phyloP scores from a whole-genome alignment of 2,329 filamentous ascomycete species.

The Orbilia javanica region DNA sequence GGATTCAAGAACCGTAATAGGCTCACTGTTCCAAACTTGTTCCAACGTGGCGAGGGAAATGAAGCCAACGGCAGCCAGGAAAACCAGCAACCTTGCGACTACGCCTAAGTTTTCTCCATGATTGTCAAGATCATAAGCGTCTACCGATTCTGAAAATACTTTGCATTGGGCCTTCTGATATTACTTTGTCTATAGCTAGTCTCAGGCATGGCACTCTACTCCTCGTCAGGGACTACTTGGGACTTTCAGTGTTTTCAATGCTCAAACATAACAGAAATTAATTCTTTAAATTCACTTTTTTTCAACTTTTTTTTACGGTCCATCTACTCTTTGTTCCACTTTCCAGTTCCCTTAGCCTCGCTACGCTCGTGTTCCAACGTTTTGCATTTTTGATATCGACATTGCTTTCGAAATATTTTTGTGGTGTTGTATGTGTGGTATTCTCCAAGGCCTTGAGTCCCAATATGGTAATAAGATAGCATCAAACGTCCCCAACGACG shows the following conservation, averaged over 20 bases:
- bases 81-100: background rate
- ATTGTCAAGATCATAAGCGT: background rate
- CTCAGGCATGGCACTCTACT: too few species aligned
- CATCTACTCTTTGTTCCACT: background rate
- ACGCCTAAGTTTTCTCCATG: background rate
- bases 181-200: too few species aligned
- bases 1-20: background rate
- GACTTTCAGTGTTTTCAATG: too few species aligned
- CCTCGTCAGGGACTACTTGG: too few species aligned
- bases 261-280: too few species aligned
- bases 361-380: too few species aligned
- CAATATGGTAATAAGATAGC: background rate
- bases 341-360: background rate
- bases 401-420: background rate
- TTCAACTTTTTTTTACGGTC: background rate
- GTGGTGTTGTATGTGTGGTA: background rate
- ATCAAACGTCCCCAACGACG: slow-evolving; percentile 38
- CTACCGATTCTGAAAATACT: too few species aligned
- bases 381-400: too few species aligned
- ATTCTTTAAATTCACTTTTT: background rate
- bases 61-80: background rate
- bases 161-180: too few species aligned
- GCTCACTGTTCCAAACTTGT: background rate
- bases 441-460: background rate
- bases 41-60: background rate